phyloP scores from a whole-genome alignment of 768 basidiomycete species.

The Calocera cornea region DNA sequence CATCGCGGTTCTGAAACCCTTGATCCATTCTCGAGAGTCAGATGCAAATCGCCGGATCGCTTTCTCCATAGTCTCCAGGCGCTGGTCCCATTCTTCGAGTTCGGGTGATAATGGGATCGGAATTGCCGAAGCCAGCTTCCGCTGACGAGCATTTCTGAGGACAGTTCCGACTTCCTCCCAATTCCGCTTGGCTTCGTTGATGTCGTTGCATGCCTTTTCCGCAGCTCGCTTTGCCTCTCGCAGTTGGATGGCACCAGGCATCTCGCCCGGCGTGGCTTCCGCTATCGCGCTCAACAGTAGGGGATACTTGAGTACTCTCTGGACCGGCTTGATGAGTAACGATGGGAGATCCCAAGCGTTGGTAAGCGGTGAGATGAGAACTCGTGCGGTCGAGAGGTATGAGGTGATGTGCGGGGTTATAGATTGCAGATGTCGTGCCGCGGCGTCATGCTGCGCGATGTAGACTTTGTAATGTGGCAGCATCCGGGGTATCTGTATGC shows the following conservation, averaged over 20 bases:
- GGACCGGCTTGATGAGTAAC: conserved; percentile 93
- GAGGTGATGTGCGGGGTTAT: conserved; percentile 44
- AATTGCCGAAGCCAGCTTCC: conserved; percentile 10
- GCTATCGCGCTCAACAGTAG: conserved; percentile 67
- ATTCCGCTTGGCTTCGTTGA: conserved; percentile 65
- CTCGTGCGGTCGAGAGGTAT: conserved; percentile 55
- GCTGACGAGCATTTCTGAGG: conserved; percentile 53
- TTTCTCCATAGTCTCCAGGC: neutral
- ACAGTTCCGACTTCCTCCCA: conserved; percentile 39
- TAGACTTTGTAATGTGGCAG: conserved; percentile 65
- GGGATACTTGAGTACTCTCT: conserved; percentile 87
- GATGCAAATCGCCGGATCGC: neutral
- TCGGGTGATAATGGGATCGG: neutral
- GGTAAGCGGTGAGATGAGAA: conserved; percentile 53
- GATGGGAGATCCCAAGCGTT: conserved; percentile 89
- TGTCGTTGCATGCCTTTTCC: conserved; percentile 58
- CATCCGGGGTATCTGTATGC: conserved; percentile 47
- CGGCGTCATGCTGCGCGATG: conserved; percentile 65
- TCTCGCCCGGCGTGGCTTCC: conserved; percentile 39
- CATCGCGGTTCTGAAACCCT: neutral
- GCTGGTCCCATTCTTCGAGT: neutral
- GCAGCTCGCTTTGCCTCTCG: conserved; percentile 41
- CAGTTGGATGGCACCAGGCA: conserved; percentile 46
- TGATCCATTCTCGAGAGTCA: neutral
- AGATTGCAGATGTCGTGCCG: conserved; percentile 50